Base-by-base conservation (phyloP, 106 monocot genomes). In the Gastrodia elata region DNA sequence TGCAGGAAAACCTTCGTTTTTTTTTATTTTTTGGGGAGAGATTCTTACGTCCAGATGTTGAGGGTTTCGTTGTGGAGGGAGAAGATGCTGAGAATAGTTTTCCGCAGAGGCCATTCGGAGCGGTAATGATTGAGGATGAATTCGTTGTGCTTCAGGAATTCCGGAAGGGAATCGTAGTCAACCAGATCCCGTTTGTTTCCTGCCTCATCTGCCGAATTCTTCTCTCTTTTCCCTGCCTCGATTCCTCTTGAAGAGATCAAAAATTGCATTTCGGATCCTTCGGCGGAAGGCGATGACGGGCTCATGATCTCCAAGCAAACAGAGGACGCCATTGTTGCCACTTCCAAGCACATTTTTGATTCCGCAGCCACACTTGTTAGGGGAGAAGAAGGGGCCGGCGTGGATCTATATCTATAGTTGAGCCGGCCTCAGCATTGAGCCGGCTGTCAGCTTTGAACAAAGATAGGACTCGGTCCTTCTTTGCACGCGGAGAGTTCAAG, bases 1-100 rank as follows among this genome's bases (percentile, higher is more conserved):
- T n/a, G n/a, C n/a, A n/a, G n/a, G n/a, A n/a, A n/a, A n/a, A n/a
- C n/a, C n/a, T n/a, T n/a, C n/a, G n/a, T n/a, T n/a, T n/a, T 6
- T 71, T 6, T 27, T 25, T n/a, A 57, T 57, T 57, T 57, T 57
- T 57, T 61, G 9, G 32, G 20, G 61, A 11, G 59, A 59, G 28
- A 14, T 65, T 35, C 82, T 88, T 84, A 92, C 92, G 92, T 85
- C 89, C 92, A 89, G 69, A 92, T 77, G 64, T 92, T 92, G 76
- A 92, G 75, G 32, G 92, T 92, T 76, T 92, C 92, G 59, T 89
- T 92, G 75, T 92, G 92, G 30, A 92, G 70, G 68, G 88, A 84
- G 84, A 92, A 92, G 71, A 87, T 70, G 80, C 89, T 92, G 49
- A 79, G 74, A 43, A 92, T 58, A 70, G 89, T 79, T 26, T 89